Evolutionary conservation across 2,329 filamentous ascomycete species (phyloP).

Genomic region (Penicillium concentricum): DNA sequence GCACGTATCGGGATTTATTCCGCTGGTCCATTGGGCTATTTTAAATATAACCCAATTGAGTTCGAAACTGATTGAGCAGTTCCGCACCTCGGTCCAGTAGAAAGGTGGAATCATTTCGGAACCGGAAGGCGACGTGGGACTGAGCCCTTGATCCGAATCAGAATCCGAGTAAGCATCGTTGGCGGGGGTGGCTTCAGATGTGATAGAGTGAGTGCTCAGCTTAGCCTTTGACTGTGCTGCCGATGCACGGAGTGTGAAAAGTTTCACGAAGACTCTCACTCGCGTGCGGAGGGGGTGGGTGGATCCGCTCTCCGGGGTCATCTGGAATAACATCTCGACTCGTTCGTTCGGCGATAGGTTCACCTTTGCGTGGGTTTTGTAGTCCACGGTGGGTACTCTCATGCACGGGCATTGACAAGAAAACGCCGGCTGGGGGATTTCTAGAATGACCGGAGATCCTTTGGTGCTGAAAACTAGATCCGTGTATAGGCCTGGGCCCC

Average conservation of each 20-base stretch:
- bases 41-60: background rate
- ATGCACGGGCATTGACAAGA: background rate
- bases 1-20: background rate
- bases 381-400: background rate
- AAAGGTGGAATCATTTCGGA: background rate
- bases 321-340: slow-evolving; percentile 12
- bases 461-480: background rate
- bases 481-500: no score
- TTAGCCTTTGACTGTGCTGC: background rate
- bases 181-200: background rate
- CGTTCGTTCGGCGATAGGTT: background rate
- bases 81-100: background rate
- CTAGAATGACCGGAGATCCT: background rate
- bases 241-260: slow-evolving; percentile 13
- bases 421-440: background rate
- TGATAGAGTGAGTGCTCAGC: background rate
- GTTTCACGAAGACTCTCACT: slow-evolving; percentile 12
- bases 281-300: slow-evolving; percentile 9
- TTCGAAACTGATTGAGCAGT: background rate
- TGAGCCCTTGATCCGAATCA: background rate
- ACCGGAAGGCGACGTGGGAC: background rate
- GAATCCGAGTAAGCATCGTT: background rate
- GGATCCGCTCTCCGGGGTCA: background rate
- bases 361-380: background rate
- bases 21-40: background rate